These are phyloP conservation scores for Mortierella sp. DNA, from an alignment of 371 early-diverging fungal species.

Conservation along the genomic window DNA sequence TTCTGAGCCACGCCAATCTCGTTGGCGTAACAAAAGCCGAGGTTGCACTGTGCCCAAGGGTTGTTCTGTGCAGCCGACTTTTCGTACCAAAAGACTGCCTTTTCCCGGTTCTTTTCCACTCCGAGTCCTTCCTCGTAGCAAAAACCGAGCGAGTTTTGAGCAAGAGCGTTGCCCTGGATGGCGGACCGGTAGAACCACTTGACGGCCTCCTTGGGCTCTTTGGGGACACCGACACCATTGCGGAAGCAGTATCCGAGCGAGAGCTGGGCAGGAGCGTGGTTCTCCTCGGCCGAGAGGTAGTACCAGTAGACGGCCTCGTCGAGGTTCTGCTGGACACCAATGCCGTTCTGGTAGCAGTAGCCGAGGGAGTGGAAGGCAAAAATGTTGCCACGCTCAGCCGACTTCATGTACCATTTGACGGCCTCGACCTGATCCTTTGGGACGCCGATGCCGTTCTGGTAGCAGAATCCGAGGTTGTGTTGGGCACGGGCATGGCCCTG, in stretches of 20 bases:
- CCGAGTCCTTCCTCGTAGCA: slow-evolving; percentile 88
- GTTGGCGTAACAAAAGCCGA: slow-evolving; percentile 90
- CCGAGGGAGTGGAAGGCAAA: slow-evolving; percentile 87
- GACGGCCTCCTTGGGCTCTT: slow-evolving; percentile 76
- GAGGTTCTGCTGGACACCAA: slow-evolving; percentile 78
- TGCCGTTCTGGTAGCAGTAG: slow-evolving; percentile 87
- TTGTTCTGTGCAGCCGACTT: slow-evolving; percentile 86
- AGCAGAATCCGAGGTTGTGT: slow-evolving; percentile 86
- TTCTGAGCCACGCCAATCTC: slow-evolving; percentile 73
- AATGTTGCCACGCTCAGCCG: slow-evolving; percentile 81
- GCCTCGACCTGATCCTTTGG: slow-evolving; percentile 67
- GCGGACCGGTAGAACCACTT: slow-evolving; percentile 77
- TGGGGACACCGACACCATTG: slow-evolving; percentile 83
- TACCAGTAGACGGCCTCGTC: slow-evolving; percentile 85
- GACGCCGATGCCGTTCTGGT: slow-evolving; percentile 87
- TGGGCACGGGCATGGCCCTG: slow-evolving; percentile 70
- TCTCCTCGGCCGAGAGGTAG: slow-evolving; percentile 80
- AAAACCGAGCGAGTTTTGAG: slow-evolving; percentile 80
- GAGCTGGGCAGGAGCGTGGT: slow-evolving; percentile 80
- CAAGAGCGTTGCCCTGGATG: slow-evolving; percentile 80
- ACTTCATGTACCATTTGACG: slow-evolving; percentile 77
- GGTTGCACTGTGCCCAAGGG: slow-evolving; percentile 86
- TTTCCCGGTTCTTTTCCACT: slow-evolving; percentile 68
- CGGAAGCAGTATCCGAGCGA: slow-evolving; percentile 89
- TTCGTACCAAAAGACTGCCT: slow-evolving; percentile 80